A percentile compares a stretch with the other conserved stretches of the same genome.
Evolutionary conservation across 768 basidiomycete species (phyloP).

Genomic region (Termitomyces sp.): DNA sequence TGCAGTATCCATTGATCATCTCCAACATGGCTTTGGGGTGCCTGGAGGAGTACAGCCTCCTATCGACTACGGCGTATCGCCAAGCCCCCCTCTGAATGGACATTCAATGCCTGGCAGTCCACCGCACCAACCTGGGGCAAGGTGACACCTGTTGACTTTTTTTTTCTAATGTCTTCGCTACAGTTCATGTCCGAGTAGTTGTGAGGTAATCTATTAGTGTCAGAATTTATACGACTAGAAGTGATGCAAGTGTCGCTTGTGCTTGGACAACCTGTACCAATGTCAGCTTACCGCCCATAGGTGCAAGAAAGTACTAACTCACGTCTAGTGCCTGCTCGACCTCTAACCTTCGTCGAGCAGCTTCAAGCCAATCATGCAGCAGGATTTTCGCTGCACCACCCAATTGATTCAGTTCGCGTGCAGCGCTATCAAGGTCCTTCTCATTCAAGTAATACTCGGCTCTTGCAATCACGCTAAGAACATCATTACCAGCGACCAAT

Average conservation of each 20-base stretch:
- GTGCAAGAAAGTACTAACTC: constrained; percentile 10
- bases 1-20: not conserved
- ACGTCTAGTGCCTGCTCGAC: constrained; percentile 92
- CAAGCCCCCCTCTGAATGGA: not conserved
- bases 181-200: not conserved
- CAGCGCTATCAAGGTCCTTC: constrained; percentile 87
- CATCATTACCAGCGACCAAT: constrained; percentile 74
- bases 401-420: constrained; percentile 89
- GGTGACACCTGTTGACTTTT: not conserved
- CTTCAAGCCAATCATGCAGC: constrained; percentile 84
- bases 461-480: constrained; percentile 79
- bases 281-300: not conserved
- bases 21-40: not conserved
- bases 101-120: not conserved
- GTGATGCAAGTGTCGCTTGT: constrained; percentile 77
- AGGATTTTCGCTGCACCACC: constrained; percentile 73
- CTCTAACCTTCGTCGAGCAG: constrained; percentile 81
- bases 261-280: constrained; percentile 64
- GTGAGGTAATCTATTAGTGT: constrained; percentile 15
- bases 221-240: constrained; percentile 60
- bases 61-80: not conserved
- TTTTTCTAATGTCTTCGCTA: not conserved
- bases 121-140: not conserved
- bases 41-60: not conserved
- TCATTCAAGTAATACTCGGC: constrained; percentile 88